Evolutionary conservation across 1,139 yeast species (phyloP).

Genomic region (Sugiyamaella neomexicana): DNA sequence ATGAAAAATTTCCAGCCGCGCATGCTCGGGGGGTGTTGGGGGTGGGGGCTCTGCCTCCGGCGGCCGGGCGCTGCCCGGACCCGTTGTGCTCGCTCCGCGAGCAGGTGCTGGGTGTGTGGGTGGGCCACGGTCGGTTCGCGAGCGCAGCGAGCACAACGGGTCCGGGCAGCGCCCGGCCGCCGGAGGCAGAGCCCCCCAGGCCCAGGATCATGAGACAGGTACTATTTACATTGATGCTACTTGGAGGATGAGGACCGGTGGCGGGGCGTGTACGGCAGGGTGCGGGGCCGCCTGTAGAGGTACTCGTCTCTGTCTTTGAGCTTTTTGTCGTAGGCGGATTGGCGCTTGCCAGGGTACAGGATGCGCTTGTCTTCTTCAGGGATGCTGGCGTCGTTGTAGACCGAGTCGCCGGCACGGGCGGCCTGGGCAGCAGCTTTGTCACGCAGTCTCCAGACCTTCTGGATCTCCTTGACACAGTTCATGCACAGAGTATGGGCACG

Average conservation of each 20-base stretch:
- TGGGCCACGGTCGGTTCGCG: not conserved
- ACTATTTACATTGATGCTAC: constrained; percentile 2
- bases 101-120: not conserved
- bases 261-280: constrained; percentile 44
- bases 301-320: constrained; percentile 61
- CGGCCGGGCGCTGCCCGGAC: constrained; percentile 5
- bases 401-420: constrained; percentile 24
- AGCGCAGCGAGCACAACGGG: constrained; percentile 8
- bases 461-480: constrained; percentile 86
- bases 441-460: constrained; percentile 64
- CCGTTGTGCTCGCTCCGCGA: constrained; percentile 3
- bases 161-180: constrained; percentile 11
- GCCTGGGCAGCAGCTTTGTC: constrained; percentile 29
- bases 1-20: constrained; percentile 13
- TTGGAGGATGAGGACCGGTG: not conserved
- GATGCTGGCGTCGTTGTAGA: constrained; percentile 51
- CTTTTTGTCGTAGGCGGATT: constrained; percentile 44
- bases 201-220: not conserved
- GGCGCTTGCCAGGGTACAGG: constrained; percentile 74
- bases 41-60: not conserved
- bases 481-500: constrained; percentile 88
- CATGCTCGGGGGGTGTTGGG: not conserved
- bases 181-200: not conserved
- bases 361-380: constrained; percentile 55
- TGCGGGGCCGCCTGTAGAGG: constrained; percentile 59